These are phyloP conservation scores for Vitis hybrid DNA, from an alignment of 177 flowering plant species.

Conservation along the genomic window DNA sequence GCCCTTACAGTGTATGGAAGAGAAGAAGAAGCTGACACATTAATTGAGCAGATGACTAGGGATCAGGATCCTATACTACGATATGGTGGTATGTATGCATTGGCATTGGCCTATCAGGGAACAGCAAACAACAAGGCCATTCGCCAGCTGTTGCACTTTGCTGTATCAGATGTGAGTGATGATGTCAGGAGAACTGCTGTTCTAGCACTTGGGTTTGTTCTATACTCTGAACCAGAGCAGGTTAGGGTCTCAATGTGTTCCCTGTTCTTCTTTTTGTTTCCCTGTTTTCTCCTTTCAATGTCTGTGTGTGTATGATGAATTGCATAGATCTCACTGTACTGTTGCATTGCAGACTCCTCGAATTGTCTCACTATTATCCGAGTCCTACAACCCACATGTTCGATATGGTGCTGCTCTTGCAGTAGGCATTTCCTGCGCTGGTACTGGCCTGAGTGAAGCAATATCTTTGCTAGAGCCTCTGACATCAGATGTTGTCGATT, in stretches of 20 bases:
- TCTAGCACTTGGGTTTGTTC: conserved; percentile 86
- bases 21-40: conserved; percentile 92
- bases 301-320: neutral
- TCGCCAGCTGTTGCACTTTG: conserved; percentile 90
- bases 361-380: conserved; percentile 89
- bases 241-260: conserved; percentile 29
- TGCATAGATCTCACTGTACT: conserved; percentile 3
- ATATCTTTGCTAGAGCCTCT: conserved; percentile 96
- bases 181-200: conserved; percentile 97
- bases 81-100: conserved; percentile 95
- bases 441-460: conserved; percentile 97
- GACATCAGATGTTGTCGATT: conserved; percentile 97
- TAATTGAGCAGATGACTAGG: conserved; percentile 90
- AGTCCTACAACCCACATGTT: conserved; percentile 99
- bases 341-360: conserved; percentile 78
- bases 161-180: conserved; percentile 94
- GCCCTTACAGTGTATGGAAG: conserved; percentile 95
- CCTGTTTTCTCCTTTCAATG: neutral
- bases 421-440: conserved; percentile 98
- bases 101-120: conserved; percentile 89
- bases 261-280: neutral
- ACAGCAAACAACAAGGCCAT: conserved; percentile 92
- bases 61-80: conserved; percentile 94
- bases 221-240: conserved; percentile 95
- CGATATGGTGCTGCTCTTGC: conserved; percentile 99